A percentile compares a stretch with the other conserved stretches of the same genome.
These are phyloP conservation scores for Talaromyces atroroseus DNA, from an alignment of 2,329 filamentous ascomycete species.

Conservation along the genomic window DNA sequence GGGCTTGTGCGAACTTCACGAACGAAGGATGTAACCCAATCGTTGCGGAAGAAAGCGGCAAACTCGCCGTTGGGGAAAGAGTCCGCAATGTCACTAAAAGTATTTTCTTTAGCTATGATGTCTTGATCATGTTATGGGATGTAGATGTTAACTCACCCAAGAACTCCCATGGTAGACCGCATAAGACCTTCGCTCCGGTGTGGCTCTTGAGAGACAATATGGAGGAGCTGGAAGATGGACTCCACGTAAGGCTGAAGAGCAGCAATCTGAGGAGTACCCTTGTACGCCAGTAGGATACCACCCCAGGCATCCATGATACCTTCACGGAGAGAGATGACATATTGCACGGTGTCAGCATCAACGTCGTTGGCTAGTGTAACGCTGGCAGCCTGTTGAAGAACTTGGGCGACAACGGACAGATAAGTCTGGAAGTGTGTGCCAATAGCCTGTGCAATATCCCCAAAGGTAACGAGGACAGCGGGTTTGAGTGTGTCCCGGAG, in stretches of 20 bases:
- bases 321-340: slow-evolving; percentile 88
- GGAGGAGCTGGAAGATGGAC: slow-evolving; percentile 81
- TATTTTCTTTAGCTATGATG: slow-evolving; percentile 30
- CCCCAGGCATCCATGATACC: slow-evolving; percentile 99
- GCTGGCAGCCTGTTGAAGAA: slow-evolving; percentile 84
- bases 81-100: slow-evolving; percentile 77
- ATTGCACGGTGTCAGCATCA: slow-evolving; percentile 93
- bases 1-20: slow-evolving; percentile 87
- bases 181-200: slow-evolving; percentile 90
- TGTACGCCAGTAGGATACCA: slow-evolving; percentile 92
- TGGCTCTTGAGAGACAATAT: slow-evolving; percentile 70
- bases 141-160: slow-evolving; percentile 63
- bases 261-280: slow-evolving; percentile 57
- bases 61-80: slow-evolving; percentile 89
- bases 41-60: slow-evolving; percentile 74
- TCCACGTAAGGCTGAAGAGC: slow-evolving; percentile 71
- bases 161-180: slow-evolving; percentile 92
- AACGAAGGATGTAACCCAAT: slow-evolving; percentile 85
- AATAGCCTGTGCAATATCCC: slow-evolving; percentile 94
- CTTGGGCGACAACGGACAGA: slow-evolving; percentile 82
- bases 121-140: background rate
- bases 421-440: slow-evolving; percentile 89
- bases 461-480: slow-evolving; percentile 94
- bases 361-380: slow-evolving; percentile 75
- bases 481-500: slow-evolving; percentile 66